Base-by-base conservation (phyloP, 2,329 filamentous ascomycete species). In the Grosmannia penicillata region DNA sequence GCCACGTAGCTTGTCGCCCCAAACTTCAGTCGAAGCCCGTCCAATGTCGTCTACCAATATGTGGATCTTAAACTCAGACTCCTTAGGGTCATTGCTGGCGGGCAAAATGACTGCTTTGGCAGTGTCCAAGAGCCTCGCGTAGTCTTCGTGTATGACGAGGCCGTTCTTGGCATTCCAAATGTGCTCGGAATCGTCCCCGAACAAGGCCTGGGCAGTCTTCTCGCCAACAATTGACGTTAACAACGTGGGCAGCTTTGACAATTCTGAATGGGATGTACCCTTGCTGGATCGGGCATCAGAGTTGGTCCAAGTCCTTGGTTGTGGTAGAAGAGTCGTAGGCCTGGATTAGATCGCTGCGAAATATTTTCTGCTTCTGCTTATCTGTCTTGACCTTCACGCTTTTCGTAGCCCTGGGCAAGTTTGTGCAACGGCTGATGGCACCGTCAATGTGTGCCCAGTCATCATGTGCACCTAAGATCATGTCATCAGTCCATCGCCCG, bases 141-240 rank as follows among this genome's bases (percentile, higher is more conserved):
- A 36, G 3, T 18, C 21, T 13, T 25, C 15, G 7, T 19, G 11
- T 4, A 39, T 26, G 13, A 39, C 3, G 15, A 39, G 26, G 11
- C 38, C 38, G 17, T 39, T 39, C n/a, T 26, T 31, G 11, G 15
- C 13, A 17, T 27, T 32, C 38, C 26, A 36, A 11, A 38, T 32
- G 26, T 38, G 36, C 13, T 38, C 28, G 1, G 8, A 2, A 7
- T 22, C 22, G 18, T 26, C 22, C 3, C 36, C 36, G 21, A 32
- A 37, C 19, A 38, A 19, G 10, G 36, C 36, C 22, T 38, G 26
- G 1, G 36, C 36, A 10, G 36, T 32, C 21, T 4, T 25, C n/a
- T 29, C 28, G 7, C 36, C 36, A 8, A 38, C 17, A 32, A n/a
- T 21, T 32, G 9, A 23, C 36, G 10, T 32, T 26, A 22, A 38